A percentile compares a stretch with the other conserved stretches of the same genome.
Evolutionary conservation across 306 rosid genomes (phyloP).

Genomic region (Fragaria iinumae): DNA sequence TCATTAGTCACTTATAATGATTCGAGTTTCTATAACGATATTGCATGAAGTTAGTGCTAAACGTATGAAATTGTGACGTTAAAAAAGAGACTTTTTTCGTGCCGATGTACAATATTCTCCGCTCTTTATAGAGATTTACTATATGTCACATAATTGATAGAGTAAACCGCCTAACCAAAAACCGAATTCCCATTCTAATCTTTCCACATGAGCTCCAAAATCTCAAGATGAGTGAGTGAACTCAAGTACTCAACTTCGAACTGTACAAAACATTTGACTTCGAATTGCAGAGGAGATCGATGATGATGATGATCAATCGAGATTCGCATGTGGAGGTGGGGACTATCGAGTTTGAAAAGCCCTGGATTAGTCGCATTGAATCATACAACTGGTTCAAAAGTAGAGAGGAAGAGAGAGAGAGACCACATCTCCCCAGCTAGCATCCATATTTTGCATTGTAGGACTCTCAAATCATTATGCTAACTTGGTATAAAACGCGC

Average conservation of each 20-base stretch:
- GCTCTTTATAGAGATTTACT: too few relatives aligned
- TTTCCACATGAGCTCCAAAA: not conserved
- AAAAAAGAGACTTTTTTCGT: too few relatives aligned
- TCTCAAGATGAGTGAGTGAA: not conserved
- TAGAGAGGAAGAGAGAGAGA: too few relatives aligned
- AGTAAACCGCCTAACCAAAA: not conserved
- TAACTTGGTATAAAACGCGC: not conserved
- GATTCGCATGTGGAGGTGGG: conserved; percentile 10
- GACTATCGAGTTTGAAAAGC: not conserved
- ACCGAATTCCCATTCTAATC: not conserved
- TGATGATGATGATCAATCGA: not conserved
- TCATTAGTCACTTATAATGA: too few relatives aligned
- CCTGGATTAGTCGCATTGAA: not conserved
- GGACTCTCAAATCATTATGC: not conserved
- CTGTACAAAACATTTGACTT: not conserved
- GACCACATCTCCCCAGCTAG: not conserved
- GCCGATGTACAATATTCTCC: not conserved
- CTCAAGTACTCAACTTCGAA: not conserved
- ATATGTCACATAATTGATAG: too few relatives aligned
- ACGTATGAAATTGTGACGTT: too few relatives aligned
- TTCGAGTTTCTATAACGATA: too few relatives aligned
- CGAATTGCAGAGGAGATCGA: not conserved
- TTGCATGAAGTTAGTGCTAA: too few relatives aligned
- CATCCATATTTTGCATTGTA: not conserved
- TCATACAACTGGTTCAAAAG: not conserved